These are phyloP conservation scores for Phytophthora cactorum DNA, from an alignment of 352 stramenopile species.

Conservation along the genomic window DNA sequence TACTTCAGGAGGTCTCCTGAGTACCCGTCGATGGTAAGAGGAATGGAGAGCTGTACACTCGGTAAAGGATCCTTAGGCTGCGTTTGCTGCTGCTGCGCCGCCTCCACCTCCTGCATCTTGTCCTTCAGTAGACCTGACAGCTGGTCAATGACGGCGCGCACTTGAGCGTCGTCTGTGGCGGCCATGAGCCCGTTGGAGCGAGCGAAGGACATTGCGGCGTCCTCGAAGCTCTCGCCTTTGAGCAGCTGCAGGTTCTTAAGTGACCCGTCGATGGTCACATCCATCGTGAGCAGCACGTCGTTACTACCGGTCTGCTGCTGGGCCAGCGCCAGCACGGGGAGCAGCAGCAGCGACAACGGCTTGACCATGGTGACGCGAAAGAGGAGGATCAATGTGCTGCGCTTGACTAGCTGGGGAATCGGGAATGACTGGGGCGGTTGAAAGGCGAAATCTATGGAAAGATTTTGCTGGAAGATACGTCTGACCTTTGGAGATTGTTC, in stretches of 20 bases:
- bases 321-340: slow-evolving; percentile 40
- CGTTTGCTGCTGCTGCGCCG: slow-evolving; percentile 8
- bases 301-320: slow-evolving; percentile 32
- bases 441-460: slow-evolving; percentile 36
- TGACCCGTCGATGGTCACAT: slow-evolving; percentile 67
- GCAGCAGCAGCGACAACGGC: slow-evolving; percentile 29
- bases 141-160: slow-evolving; percentile 67
- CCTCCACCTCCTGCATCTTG: slow-evolving; percentile 61
- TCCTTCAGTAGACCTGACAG: slow-evolving; percentile 73
- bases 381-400: slow-evolving; percentile 2
- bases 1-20: slow-evolving; percentile 62
- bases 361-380: slow-evolving; percentile 22
- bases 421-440: slow-evolving; percentile 19
- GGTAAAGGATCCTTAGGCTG: slow-evolving; percentile 20
- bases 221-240: slow-evolving; percentile 69
- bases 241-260: slow-evolving; percentile 69
- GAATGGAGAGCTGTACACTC: slow-evolving; percentile 65
- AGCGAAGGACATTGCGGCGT: slow-evolving; percentile 67
- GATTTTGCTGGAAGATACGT: slow-evolving; percentile 29
- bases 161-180: slow-evolving; percentile 50
- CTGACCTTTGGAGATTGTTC: slow-evolving; percentile 27
- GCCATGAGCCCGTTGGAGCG: slow-evolving; percentile 63
- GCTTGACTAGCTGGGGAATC: slow-evolving; percentile 8
- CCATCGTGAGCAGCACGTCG: slow-evolving; percentile 77
- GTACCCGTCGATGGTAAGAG: slow-evolving; percentile 61